Percentiles rank a stretch among this genome's conserved stretches.
These are phyloP conservation scores for Penicillium soppii DNA, from an alignment of 495 filamentous ascomycete genomes.

Conservation along the genomic window DNA sequence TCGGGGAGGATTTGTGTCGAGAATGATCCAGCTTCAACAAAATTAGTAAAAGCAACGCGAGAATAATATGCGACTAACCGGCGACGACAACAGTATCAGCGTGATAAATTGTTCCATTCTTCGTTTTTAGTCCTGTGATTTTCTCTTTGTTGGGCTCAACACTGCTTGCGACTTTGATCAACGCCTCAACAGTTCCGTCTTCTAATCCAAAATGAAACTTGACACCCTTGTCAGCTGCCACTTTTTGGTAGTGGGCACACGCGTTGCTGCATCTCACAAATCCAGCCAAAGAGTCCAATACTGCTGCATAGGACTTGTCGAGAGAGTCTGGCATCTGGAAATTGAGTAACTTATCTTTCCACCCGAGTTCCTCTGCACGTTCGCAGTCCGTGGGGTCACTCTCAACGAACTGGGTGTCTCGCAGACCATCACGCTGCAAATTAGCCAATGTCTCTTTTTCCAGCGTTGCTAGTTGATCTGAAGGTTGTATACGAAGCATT, in stretches of 20 bases:
- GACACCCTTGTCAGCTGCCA: conserved; percentile 12
- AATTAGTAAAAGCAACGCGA: not conserved
- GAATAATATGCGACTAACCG: conserved; percentile 7
- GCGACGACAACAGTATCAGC: conserved; percentile 16
- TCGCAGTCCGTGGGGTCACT: conserved; percentile 12
- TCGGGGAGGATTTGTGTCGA: conserved; percentile 16
- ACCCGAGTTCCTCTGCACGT: conserved; percentile 11
- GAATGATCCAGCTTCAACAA: conserved; percentile 15
- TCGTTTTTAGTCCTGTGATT: conserved; percentile 7
- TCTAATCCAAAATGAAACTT: conserved; percentile 12
- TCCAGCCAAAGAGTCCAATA: conserved; percentile 15
- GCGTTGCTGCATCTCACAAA: conserved; percentile 19
- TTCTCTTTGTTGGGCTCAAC: conserved; percentile 17
- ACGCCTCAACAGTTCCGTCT: conserved; percentile 8
- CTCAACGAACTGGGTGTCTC: conserved; percentile 17
- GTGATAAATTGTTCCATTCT: conserved; percentile 8
- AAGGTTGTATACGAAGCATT: conserved; percentile 15
- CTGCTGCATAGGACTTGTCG: conserved; percentile 8
- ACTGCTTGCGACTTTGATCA: conserved; percentile 7
- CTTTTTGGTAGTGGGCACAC: conserved; percentile 14
- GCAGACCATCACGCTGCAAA: conserved; percentile 17
- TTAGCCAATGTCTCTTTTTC: conserved; percentile 16
- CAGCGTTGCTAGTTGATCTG: conserved; percentile 3
- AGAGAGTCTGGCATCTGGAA: conserved; percentile 12
- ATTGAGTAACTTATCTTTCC: conserved; percentile 16